Conservation (phyloP, 306 rosid species). For the Cucurbita maxima region DNA sequence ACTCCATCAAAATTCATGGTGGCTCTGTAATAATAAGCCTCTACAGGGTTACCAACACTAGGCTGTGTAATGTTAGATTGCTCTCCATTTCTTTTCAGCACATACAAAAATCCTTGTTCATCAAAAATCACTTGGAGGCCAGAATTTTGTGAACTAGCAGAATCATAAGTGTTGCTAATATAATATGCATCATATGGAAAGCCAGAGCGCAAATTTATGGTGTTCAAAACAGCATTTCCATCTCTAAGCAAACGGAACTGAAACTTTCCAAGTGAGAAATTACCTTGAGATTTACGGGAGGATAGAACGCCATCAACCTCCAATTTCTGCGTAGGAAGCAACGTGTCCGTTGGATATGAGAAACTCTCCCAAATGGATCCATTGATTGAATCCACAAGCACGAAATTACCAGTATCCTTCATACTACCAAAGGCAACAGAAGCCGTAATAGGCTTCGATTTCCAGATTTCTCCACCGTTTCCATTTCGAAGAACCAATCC, state of each 20-base stretch:
- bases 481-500: constrained; percentile 28
- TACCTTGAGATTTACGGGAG: constrained; percentile 9
- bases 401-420: constrained; percentile 32
- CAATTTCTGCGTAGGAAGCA: constrained; percentile 32
- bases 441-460: neutral
- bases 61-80: neutral
- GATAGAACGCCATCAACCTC: constrained; percentile 15
- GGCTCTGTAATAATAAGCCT: neutral
- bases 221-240: constrained; percentile 19
- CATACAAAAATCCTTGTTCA: neutral
- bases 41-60: neutral
- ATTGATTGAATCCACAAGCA: constrained; percentile 8
- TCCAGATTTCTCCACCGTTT: constrained; percentile 11
- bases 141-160: neutral
- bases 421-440: constrained; percentile 6
- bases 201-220: constrained; percentile 18
- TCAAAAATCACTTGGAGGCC: constrained; percentile 23
- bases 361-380: constrained; percentile 34
- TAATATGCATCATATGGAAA: constrained; percentile 17
- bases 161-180: neutral
- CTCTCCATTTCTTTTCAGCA: neutral
- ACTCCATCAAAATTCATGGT: constrained; percentile 4
- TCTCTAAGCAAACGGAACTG: constrained; percentile 15
- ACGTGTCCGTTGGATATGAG: constrained; percentile 17
- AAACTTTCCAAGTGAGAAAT: constrained; percentile 29